Base-by-base conservation (phyloP, 768 basidiomycete genomes). In the Gautieria morchelliformis region DNA sequence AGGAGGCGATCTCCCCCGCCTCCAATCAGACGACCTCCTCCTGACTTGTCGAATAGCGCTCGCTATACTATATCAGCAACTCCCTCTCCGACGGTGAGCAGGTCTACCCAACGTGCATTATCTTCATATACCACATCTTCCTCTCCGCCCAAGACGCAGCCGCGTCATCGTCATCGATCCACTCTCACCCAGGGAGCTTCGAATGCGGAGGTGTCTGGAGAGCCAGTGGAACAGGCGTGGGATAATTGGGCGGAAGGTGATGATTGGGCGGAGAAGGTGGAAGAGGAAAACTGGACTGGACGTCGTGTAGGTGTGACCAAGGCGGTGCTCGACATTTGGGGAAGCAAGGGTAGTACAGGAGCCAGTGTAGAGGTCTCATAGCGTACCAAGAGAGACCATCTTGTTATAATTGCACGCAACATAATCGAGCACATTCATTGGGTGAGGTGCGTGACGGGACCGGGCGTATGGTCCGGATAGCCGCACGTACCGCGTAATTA, bases 191-290 rank as follows among this genome's bases (percentile, higher is more conserved):
- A 10, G 30, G 52, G 20, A 55, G 62, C 11, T 53, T 58, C 46
- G 52, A 50, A 3, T 53, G 56, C 22, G 45, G 47, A 42, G 59
- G 56, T 19, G 52, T 47, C 6, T 53, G 58, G 14, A 49, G 50
- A 37, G 42, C 22, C 55, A n/a, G n/a, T 27, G 22, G 32, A 47
- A 46, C n/a, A 44, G 39, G 33, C 70, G 46, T 80, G 77, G 82
- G 73, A 73, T 19, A 75, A 80, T 52, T 77, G 77, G 59, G 79
- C 79, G 72, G 80, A 75, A 58, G 60, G 69, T 27, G 74, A 74
- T 45, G 78, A 82, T 48, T 84, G 80, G 82, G 79, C 72, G 14
- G 72, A 75, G 39, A 69, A 71, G 53, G 72, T 72, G 1, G 73
- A 70, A 0, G 77, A 77, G 49, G 78, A 79, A 50, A 78, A 78